These are phyloP conservation scores for Viola odorata DNA, from an alignment of 345 rosid species.

Conservation along the genomic window DNA sequence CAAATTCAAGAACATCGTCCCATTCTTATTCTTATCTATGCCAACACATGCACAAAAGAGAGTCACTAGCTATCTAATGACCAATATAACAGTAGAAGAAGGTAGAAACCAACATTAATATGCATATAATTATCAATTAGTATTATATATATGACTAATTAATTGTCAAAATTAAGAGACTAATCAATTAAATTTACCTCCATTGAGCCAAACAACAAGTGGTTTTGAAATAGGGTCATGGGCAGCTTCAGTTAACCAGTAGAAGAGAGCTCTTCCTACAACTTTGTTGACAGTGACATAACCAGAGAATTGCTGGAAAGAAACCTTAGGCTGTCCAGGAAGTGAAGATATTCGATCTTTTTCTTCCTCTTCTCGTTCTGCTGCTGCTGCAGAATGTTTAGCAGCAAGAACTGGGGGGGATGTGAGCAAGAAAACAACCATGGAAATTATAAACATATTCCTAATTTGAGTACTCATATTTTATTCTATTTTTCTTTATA, in stretches of 20 bases:
- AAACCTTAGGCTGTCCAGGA: conserved; percentile 89
- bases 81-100: conserved; percentile 24
- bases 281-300: conserved; percentile 62
- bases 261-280: conserved; percentile 84
- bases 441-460: conserved; percentile 23
- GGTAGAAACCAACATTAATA: too few relatives aligned
- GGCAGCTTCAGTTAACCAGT: conserved; percentile 87
- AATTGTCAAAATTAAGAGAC: too few relatives aligned
- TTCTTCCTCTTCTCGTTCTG: conserved; percentile 35
- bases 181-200: conserved; percentile 39
- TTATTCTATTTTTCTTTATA: background rate
- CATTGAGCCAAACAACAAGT: conserved; percentile 90
- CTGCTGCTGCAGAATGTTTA: too few relatives aligned
- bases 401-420: background rate
- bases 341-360: conserved; percentile 67
- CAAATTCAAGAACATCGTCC: background rate
- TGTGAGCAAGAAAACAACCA: conserved; percentile 16
- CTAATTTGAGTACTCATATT: background rate
- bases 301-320: conserved; percentile 89
- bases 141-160: too few relatives aligned
- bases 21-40: too few relatives aligned
- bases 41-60: too few relatives aligned
- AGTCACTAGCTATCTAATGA: background rate
- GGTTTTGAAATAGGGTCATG: conserved; percentile 57
- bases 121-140: too few relatives aligned